A percentile compares a stretch with the other conserved stretches of the same genome.
Conservation (phyloP, 345 rosid species). For the Moricandia moricandioides region DNA sequence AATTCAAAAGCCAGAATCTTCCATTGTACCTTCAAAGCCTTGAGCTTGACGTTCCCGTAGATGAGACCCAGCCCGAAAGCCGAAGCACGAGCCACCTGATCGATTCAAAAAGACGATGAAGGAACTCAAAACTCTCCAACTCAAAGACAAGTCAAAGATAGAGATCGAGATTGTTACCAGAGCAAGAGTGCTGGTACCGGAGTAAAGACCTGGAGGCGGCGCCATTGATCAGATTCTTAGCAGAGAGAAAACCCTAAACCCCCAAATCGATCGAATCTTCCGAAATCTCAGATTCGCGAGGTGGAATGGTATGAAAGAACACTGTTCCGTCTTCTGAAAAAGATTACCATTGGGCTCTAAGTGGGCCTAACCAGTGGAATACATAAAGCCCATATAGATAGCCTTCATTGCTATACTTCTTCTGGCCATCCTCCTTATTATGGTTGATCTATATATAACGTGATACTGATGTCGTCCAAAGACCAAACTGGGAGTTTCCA, state of each 20-base stretch:
- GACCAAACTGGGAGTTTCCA: too few relatives aligned
- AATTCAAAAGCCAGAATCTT: neutral
- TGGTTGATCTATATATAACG: too few relatives aligned
- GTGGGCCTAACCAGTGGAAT: neutral
- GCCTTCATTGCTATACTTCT: neutral
- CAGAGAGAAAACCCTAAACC: constrained; percentile 32
- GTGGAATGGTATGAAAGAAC: neutral
- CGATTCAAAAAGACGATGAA: constrained; percentile 7
- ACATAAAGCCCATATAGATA: neutral
- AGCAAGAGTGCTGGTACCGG: constrained; percentile 80
- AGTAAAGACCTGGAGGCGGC: constrained; percentile 74
- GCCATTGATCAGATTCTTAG: constrained; percentile 36
- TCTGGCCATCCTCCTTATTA: too few relatives aligned
- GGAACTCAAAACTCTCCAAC: neutral
- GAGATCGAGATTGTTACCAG: constrained; percentile 44
- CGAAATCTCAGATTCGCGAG: constrained; percentile 33
- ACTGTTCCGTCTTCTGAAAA: constrained; percentile 1
- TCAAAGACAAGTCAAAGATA: constrained; percentile 11
- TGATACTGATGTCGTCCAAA: too few relatives aligned
- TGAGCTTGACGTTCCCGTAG: constrained; percentile 69
- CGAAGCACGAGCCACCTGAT: constrained; percentile 69
- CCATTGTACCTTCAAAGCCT: constrained; percentile 52
- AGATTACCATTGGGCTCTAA: neutral
- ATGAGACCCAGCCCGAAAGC: constrained; percentile 61
- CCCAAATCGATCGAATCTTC: constrained; percentile 31